Percentiles rank a stretch among this genome's conserved stretches.
Conservation (phyloP, 2,329 filamentous ascomycete species). For the Fusarium keratoplasticum region DNA sequence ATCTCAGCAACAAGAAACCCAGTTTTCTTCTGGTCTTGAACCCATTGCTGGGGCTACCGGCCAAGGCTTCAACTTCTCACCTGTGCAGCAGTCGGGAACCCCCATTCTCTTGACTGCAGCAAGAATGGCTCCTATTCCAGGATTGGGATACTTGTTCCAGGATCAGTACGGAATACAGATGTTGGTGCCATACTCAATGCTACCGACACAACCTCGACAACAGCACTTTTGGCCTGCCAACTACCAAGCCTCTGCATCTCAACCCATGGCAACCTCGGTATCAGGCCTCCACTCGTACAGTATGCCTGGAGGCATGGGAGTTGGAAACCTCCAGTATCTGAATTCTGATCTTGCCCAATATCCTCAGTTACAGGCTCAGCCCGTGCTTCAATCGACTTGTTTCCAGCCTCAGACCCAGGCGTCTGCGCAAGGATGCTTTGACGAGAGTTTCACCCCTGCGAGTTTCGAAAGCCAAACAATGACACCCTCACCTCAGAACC, state of each 20-base stretch:
- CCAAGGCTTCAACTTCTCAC: not conserved
- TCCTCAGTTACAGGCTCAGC: not conserved
- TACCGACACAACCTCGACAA: not conserved
- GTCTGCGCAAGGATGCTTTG: not conserved
- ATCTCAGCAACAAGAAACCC: not conserved
- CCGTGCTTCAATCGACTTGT: not conserved
- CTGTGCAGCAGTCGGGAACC: not conserved
- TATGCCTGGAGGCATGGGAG: not conserved
- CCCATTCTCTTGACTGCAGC: not conserved
- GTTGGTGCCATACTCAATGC: not conserved
- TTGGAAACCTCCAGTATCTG: not conserved
- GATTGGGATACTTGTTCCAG: not conserved
- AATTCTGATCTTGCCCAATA: not conserved
- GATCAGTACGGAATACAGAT: not conserved
- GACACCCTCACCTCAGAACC: not conserved
- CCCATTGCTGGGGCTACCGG: not conserved
- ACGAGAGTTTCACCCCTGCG: not conserved
- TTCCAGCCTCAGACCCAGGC: not conserved
- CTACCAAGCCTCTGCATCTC: not conserved
- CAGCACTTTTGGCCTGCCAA: not conserved
- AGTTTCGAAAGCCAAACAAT: not conserved
- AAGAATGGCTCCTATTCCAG: not conserved
- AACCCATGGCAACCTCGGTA: not conserved
- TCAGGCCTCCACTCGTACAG: not conserved
- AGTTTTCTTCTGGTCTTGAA: not conserved